Base-by-base conservation (phyloP, 257 asterid genomes). In the Haberlea rhodopensis region DNA sequence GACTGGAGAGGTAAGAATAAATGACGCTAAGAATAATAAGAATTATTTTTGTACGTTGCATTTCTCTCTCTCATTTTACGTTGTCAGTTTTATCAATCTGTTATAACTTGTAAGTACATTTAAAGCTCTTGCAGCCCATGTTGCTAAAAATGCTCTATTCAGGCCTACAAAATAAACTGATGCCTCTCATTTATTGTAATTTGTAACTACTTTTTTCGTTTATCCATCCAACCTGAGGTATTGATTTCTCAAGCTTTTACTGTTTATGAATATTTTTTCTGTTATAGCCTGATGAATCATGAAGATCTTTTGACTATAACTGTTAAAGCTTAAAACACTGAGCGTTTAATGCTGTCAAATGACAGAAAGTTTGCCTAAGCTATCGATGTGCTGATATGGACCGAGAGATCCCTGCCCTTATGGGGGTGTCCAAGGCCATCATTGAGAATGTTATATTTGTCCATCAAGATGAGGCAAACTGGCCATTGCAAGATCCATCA, bases 321-420 rank as follows among this genome's bases (percentile, higher is more conserved):
- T 7, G 28, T 73, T 11, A 20, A 60, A 46, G 57, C 27, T 53
- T 43, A 54, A 31, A 61, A 43, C 58, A 21, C 54, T 46, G 58
- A 68, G 31, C 49, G 57, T 64, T 46, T 54, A 29, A 34, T 75
- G 58, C 51, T 82, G 77, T 66, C 63, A 67, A 67, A 57, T 81
- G 78, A 73, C 96, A 92, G 99, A 92, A 92, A 81, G 96, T 92
- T 71, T 89, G 97, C 81, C 79, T 92, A 67, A 92, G 99, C 85
- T 92, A 90, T 71, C 84, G 99, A 70, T 92, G 99, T 74, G 99
- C 99, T 77, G 99, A 92, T 74, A 89, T 92, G 97, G 99, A 92
- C 76, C 86, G 99, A 55, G 97, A 92, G 80, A 92, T 92, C 72
- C 99, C 99, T 71, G 96, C 96, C 69, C 88, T 92, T 65, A 92